phyloP scores from a whole-genome alignment of 228 moss, liverwort and hornwort genomes.

The Sphagnum magellanicum region DNA sequence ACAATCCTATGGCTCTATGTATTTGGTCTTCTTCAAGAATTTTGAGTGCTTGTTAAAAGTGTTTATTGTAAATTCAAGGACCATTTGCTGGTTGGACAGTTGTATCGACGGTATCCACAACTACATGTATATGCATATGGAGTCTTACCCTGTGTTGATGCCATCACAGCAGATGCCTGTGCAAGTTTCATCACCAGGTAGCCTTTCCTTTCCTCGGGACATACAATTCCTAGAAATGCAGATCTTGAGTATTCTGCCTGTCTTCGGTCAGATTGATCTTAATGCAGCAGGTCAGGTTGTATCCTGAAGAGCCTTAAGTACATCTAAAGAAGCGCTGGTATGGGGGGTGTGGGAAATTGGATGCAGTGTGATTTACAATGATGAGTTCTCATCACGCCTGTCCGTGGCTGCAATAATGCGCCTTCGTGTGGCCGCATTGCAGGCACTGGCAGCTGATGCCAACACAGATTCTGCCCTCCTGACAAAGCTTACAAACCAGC shows the following conservation, averaged over 20 bases:
- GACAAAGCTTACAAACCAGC: slow-evolving; percentile 30
- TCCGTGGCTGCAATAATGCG: slow-evolving; percentile 78
- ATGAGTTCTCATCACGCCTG: slow-evolving; percentile 77
- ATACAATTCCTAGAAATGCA: too few relatives aligned
- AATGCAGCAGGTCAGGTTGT: neutral
- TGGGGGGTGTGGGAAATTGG: too few relatives aligned
- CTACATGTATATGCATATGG: slow-evolving; percentile 80
- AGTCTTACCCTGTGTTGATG: slow-evolving; percentile 82
- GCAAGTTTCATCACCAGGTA: slow-evolving; percentile 78
- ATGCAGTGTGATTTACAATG: slow-evolving; percentile 79
- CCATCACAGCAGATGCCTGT: slow-evolving; percentile 68
- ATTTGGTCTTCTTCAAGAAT: too few relatives aligned
- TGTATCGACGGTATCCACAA: slow-evolving; percentile 63
- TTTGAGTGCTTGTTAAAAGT: too few relatives aligned
- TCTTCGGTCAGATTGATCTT: too few relatives aligned
- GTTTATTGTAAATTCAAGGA: too few relatives aligned
- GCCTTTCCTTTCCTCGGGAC: neutral
- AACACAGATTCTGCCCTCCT: slow-evolving; percentile 44
- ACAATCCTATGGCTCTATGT: too few relatives aligned
- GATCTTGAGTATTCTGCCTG: too few relatives aligned
- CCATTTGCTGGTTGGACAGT: slow-evolving; percentile 21
- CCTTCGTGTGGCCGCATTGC: slow-evolving; percentile 62
- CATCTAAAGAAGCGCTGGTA: too few relatives aligned
- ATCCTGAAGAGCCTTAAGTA: neutral
- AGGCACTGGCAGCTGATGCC: slow-evolving; percentile 41